A percentile compares a stretch with the other conserved stretches of the same genome.
These are phyloP conservation scores for Aureobasidium sp. DNA, from an alignment of 2,329 filamentous ascomycete genomes.

Conservation along the genomic window DNA sequence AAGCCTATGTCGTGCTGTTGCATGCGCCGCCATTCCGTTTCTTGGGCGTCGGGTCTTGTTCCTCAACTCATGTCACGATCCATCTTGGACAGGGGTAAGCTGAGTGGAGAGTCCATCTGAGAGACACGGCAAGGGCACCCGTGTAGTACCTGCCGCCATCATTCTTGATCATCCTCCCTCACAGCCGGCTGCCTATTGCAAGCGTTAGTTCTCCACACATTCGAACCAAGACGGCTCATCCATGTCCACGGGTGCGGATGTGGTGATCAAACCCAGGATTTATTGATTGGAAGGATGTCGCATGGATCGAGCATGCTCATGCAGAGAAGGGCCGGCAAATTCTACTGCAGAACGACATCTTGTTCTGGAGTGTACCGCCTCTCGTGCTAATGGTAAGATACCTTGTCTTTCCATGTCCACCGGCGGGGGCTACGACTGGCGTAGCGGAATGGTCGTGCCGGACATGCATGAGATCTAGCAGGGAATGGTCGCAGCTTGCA, in stretches of 20 bases:
- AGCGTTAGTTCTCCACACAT: neutral
- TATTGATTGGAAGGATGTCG: neutral
- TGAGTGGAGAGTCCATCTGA: neutral
- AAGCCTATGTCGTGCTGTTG: conserved; percentile 26
- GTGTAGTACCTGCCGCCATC: neutral
- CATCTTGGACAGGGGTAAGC: neutral
- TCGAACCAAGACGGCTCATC: neutral
- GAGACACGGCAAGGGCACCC: conserved; percentile 9
- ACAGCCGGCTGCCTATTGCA: neutral
- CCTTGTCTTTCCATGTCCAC: neutral
- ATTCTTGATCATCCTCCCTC: conserved; percentile 8
- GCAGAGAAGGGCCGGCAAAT: conserved; percentile 5
- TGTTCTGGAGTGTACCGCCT: neutral
- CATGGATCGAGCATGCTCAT: conserved; percentile 1
- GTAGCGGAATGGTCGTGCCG: conserved; percentile 9
- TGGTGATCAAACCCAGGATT: neutral
- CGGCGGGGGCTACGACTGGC: neutral
- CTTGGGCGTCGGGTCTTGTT: neutral
- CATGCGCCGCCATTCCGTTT: conserved; percentile 15
- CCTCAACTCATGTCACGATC: neutral
- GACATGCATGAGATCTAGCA: conserved; percentile 11
- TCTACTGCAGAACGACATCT: conserved; percentile 5
- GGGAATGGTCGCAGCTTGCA: neutral
- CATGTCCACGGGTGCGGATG: conserved; percentile 3
- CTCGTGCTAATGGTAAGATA: neutral